Percentiles rank a stretch among this genome's conserved stretches.
phyloP scores from a whole-genome alignment of 2,329 filamentous ascomycete genomes.

The Pseudogymnoascus sp. region DNA sequence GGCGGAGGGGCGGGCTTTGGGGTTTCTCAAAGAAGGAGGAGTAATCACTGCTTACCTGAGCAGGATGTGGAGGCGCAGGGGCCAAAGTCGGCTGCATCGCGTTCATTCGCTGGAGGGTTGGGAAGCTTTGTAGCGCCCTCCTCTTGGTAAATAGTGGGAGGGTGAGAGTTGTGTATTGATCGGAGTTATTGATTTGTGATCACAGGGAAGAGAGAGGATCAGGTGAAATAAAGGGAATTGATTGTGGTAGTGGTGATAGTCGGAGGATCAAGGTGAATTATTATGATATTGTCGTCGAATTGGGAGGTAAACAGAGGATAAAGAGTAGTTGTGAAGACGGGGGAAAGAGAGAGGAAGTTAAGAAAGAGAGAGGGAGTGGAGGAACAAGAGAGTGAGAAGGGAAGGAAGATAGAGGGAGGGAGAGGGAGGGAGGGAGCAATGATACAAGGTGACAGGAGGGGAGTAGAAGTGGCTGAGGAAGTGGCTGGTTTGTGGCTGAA shows the following conservation, averaged over 20 bases:
- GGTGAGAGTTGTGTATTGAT: neutral
- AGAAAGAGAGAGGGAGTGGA: neutral
- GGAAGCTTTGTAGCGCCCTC: neutral
- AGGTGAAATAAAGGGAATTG: neutral
- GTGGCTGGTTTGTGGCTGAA: neutral
- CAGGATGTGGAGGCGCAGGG: constrained; percentile 14
- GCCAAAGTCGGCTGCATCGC: constrained; percentile 15
- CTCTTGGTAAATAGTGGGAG: neutral
- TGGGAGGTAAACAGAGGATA: neutral
- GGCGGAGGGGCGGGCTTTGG: neutral
- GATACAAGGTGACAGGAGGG: neutral
- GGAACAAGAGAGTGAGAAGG: neutral
- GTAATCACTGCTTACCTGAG: constrained; percentile 16
- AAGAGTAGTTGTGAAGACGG: neutral
- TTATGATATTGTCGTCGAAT: neutral
- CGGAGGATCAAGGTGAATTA: neutral
- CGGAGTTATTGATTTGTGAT: neutral
- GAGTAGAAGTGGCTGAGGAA: neutral
- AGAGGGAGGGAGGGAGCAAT: neutral
- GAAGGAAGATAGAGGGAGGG: neutral
- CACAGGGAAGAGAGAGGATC: neutral
- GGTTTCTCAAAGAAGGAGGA: neutral
- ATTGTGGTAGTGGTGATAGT: neutral
- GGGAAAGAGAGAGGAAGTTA: neutral
- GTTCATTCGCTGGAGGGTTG: neutral